Evolutionary conservation across 148 eudicot genomes (phyloP).

Genomic region (Oxyria digyna): DNA sequence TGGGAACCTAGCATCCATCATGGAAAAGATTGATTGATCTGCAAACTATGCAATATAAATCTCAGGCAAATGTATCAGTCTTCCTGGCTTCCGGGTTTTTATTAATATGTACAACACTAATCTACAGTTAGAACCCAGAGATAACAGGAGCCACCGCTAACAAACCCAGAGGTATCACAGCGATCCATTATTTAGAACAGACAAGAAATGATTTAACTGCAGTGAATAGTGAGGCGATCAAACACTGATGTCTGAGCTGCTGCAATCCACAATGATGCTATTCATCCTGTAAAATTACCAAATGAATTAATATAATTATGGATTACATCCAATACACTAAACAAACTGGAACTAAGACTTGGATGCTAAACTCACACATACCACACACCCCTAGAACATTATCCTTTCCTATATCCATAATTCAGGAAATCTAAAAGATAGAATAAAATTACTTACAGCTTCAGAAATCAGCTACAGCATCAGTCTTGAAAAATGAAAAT

Average conservation of each 20-base stretch:
- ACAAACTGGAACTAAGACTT: neutral
- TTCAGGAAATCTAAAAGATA: neutral
- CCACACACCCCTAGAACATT: neutral
- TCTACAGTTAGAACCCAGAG: conserved; percentile 36
- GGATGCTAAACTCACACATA: neutral
- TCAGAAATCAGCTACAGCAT: neutral
- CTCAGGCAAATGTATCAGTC: conserved; percentile 42
- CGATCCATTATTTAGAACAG: conserved; percentile 59
- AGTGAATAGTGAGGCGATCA: neutral
- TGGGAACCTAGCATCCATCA: conserved; percentile 51
- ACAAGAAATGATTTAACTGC: neutral
- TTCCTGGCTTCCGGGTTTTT: conserved; percentile 60
- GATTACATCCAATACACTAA: neutral
- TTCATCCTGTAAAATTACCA: neutral
- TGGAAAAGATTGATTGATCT: conserved; percentile 17
- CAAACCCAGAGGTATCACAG: conserved; percentile 88
- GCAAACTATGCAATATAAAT: conserved; percentile 18
- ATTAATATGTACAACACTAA: conserved; percentile 29
- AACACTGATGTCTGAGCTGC: neutral
- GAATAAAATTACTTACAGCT: too few relatives aligned
- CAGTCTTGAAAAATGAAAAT: neutral
- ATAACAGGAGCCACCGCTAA: conserved; percentile 64
- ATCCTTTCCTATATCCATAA: neutral
- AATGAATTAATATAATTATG: neutral
- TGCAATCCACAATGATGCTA: neutral